Evolutionary conservation across 1,284 basidiomycete species (phyloP).

Genomic region (Agroathelia rolfsii): DNA sequence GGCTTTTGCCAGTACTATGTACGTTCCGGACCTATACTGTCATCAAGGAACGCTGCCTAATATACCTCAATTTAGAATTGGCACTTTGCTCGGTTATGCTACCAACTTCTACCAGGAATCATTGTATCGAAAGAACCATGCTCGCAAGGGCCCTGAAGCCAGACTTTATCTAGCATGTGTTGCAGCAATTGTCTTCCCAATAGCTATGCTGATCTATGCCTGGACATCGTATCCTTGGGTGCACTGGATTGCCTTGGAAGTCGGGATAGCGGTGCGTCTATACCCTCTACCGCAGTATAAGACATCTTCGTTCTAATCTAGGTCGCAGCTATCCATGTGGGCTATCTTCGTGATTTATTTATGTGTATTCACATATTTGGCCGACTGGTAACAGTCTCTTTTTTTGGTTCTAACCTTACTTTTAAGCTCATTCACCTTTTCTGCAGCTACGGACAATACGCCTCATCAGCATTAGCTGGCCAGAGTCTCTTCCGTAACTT

Average conservation of each 20-base stretch:
- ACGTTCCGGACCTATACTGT: conserved; percentile 10
- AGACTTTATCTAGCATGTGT: conserved; percentile 47
- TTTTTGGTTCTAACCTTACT: conserved; percentile 3
- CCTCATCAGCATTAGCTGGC: conserved; percentile 72
- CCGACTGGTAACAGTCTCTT: conserved; percentile 46
- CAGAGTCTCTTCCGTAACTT: conserved; percentile 65
- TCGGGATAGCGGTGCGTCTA: conserved; percentile 39
- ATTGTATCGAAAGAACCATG: conserved; percentile 30
- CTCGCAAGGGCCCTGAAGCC: conserved; percentile 50
- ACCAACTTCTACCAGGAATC: conserved; percentile 34
- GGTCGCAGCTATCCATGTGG: conserved; percentile 49
- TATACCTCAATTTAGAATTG: conserved; percentile 14
- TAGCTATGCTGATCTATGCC: conserved; percentile 43
- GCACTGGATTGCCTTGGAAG: conserved; percentile 47
- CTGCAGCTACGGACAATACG: conserved; percentile 58
- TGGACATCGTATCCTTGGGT: conserved; percentile 43
- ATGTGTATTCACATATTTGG: conserved; percentile 61
- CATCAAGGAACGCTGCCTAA: neutral
- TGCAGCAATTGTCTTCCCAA: conserved; percentile 41
- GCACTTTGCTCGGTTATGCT: conserved; percentile 18
- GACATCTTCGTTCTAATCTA: too few relatives aligned
- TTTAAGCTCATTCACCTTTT: too few relatives aligned
- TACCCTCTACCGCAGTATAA: too few relatives aligned
- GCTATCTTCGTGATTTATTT: conserved; percentile 54
- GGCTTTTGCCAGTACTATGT: conserved; percentile 40